These are phyloP conservation scores for Lineolata rhizophorae DNA, from an alignment of 495 filamentous ascomycete genomes.

Conservation along the genomic window DNA sequence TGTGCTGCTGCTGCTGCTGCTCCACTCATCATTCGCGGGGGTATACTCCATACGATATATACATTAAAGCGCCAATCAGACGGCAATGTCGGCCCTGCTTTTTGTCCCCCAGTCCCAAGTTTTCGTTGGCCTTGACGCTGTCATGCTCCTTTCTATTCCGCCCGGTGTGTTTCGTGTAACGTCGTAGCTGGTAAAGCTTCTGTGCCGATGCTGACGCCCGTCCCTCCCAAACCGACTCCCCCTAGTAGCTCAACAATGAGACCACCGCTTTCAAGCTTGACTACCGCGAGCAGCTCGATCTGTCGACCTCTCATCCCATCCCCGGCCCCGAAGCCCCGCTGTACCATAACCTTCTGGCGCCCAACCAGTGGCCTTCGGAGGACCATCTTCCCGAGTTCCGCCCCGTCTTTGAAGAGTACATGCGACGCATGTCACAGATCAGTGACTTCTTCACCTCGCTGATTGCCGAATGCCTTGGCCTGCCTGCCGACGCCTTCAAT, in stretches of 20 bases:
- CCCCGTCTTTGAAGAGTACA: conserved; percentile 46
- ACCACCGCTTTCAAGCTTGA: conserved; percentile 24
- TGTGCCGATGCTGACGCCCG: too few relatives aligned
- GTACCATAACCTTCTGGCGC: conserved; percentile 62
- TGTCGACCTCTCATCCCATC: conserved; percentile 51
- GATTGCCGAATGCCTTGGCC: conserved; percentile 68
- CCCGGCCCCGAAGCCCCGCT: conserved; percentile 40
- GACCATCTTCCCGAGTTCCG: conserved; percentile 49
- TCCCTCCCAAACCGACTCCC: neutral
- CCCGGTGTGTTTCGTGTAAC: too few relatives aligned
- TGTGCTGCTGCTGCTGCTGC: too few relatives aligned
- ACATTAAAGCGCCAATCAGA: too few relatives aligned
- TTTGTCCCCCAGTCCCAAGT: too few relatives aligned
- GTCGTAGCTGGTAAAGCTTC: too few relatives aligned
- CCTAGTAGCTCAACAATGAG: conserved; percentile 18
- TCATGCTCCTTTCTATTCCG: too few relatives aligned
- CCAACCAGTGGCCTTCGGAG: conserved; percentile 76
- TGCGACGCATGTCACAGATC: conserved; percentile 45
- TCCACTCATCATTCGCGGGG: too few relatives aligned
- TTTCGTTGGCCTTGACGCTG: too few relatives aligned
- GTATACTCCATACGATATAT: too few relatives aligned
- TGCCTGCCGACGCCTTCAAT: conserved; percentile 50
- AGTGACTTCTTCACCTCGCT: conserved; percentile 59
- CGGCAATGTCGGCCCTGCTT: too few relatives aligned
- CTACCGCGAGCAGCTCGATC: conserved; percentile 79